Conservation (phyloP, 192 early-diverging fungal species). For the Backusella sp. region DNA sequence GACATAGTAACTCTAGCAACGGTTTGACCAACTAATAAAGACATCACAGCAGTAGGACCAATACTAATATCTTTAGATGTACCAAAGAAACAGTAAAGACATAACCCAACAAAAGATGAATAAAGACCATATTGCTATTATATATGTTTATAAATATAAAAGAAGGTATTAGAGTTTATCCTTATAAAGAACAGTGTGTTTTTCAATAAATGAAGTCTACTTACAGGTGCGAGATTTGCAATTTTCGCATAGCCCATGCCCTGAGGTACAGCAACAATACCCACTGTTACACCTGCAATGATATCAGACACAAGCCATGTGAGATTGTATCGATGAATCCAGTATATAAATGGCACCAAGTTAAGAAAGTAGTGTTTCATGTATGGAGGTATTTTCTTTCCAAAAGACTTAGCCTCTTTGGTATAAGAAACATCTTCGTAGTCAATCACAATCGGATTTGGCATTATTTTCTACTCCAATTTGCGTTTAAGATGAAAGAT, state of each 20-base stretch:
- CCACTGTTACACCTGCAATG: conserved; percentile 73
- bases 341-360: conserved; percentile 24
- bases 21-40: conserved; percentile 71
- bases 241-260: conserved; percentile 70
- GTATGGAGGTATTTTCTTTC: conserved; percentile 18
- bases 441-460: conserved; percentile 20
- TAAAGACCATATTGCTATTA: conserved; percentile 23
- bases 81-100: conserved; percentile 72
- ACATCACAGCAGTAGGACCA: conserved; percentile 71
- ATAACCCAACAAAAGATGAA: conserved; percentile 67
- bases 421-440: conserved; percentile 19
- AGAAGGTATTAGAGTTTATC: background rate
- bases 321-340: conserved; percentile 33
- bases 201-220: background rate
- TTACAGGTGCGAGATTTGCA: conserved; percentile 53
- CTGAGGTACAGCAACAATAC: conserved; percentile 76
- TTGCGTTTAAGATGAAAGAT: background rate
- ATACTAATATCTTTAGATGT: conserved; percentile 79
- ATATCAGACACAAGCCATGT: conserved; percentile 44
- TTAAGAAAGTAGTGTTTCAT: conserved; percentile 18
- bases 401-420: conserved; percentile 11
- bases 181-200: background rate
- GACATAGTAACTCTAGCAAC: conserved; percentile 37
- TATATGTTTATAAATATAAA: background rate
- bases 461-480: background rate